Evolutionary conservation across 1,139 yeast species (phyloP), one percentile per base, ranked within the genome.

Genomic region (Diutina ranongensis): DNA sequence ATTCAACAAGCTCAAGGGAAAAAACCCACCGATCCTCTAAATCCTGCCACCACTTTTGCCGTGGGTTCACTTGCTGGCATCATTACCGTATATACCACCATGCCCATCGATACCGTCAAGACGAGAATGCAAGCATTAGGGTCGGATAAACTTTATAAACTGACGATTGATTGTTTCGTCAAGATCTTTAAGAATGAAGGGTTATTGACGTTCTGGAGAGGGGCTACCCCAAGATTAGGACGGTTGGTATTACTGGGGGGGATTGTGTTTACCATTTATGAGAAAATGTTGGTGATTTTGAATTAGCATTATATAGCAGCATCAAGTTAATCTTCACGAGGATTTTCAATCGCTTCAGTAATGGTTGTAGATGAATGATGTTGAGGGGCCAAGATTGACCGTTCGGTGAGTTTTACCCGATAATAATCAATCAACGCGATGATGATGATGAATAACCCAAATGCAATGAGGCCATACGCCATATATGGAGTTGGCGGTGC

Each of bases 91-190:
- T 92, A 92, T 63, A 71, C 95, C 3, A 92, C 98, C 9, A 92
- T 92, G 97, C 98, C 98, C 10, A 82, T 92, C 36, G 98, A 92
- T 61, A 92, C 97, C 0, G 96, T 92, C 51, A 92, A 92, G 68
- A 92, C 98, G 1, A 77, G 98, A 64, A 92, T 92, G 97, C 98
- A 92, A 67, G 84, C 95, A 27, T 71, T 92, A 53, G 94, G 86
- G 35, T 86, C 97, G 3, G 74, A 76, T 48, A 72, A 75, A 53
- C 63, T 72, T 56, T 92, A 92, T 64, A 61, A 73, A 4, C 78
- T 89, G 40, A 89, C 97, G 0, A 25, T 83, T 44, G 76, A 89
- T 63, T 92, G 97, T 64, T 89, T 92, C 56, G 76, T 67, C 32
- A 79, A 76, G 52, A 82, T 92, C 47, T 84, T 84, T 62, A 82